Base-by-base conservation (phyloP, 257 asterid genomes). In the Scutellaria galericulata region DNA sequence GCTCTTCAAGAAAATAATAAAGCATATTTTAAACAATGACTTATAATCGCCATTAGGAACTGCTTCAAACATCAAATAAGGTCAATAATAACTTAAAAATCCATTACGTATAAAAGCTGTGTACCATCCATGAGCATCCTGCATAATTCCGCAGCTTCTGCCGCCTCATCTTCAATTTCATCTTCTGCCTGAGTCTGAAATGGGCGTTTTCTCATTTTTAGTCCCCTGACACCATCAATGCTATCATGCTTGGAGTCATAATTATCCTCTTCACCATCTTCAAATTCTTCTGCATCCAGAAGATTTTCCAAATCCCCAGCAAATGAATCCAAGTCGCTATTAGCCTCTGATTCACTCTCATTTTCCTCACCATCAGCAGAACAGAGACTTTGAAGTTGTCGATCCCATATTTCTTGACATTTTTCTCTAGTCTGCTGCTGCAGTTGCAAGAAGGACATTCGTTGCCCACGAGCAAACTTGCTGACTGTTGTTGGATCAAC, bases 351-450 rank as follows among this genome's bases (percentile, higher is more conserved):
- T 71, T 92, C 99, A 6, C 96, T 92, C 87, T 95, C 99, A 74
- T 87, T 85, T 68, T 90, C 99, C 73, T 95, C 99, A 59, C 92
- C 96, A 39, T 92, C 99, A 72, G 82, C 90, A 61, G 89, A 80
- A 74, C 87, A 80, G 55, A 95, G 95, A 82, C 93, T 92, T 75
- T 87, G 98, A 77, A 84, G 83, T 79, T 92, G 98, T 40, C 99
- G 88, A 66, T 92, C 98, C 99, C 99, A 92, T 77, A 95, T 90
- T 79, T 95, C 99, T 79, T 95, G 99, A 80, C 99, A 95, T 80
- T 95, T 95, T 80, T 95, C 99, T 82, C 99, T 84, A 7, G 99
- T 90, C 86, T 95, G 99, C 87, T 95, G 99, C 92, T 95, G 99
- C 80, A 95, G 88, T 80, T 95, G 99, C 89, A 88, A 85, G 84